These are phyloP conservation scores for Tricholoma flavovirens DNA, from an alignment of 768 basidiomycete genomes.

Conservation along the genomic window DNA sequence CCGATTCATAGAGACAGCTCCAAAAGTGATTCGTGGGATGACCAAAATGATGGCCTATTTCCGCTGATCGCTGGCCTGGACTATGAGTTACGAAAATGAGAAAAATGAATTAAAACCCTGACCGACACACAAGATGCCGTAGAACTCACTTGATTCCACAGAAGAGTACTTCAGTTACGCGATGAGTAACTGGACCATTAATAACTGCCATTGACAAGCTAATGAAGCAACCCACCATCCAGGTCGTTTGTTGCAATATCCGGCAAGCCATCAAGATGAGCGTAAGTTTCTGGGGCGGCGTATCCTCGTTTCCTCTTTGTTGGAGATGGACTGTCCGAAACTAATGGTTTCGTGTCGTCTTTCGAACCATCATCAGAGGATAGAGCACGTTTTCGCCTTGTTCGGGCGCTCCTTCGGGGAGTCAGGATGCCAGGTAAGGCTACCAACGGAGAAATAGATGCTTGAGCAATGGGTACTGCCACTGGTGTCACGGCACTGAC, in stretches of 20 bases:
- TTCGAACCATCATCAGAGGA: too few species aligned
- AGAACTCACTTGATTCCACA: conserved; percentile 75
- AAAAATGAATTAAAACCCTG: neutral
- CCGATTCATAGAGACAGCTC: conserved; percentile 62
- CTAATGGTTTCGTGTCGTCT: too few species aligned
- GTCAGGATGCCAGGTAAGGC: too few species aligned
- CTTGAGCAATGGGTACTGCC: too few species aligned
- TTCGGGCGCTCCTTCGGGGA: too few species aligned
- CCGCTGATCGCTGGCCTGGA: conserved; percentile 63
- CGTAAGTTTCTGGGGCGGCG: conserved; percentile 46
- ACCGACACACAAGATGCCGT: neutral
- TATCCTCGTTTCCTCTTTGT: conserved; percentile 32
- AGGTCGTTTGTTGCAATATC: conserved; percentile 52
- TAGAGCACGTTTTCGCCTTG: too few species aligned
- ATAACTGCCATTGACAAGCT: too few species aligned
- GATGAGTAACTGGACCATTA: neutral
- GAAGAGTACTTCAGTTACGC: conserved; percentile 58
- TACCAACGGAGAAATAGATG: too few species aligned
- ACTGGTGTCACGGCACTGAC: too few species aligned
- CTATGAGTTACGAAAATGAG: conserved; percentile 30
- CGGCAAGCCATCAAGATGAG: conserved; percentile 43
- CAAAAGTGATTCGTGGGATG: conserved; percentile 82
- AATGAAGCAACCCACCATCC: conserved; percentile 41
- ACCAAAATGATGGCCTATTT: conserved; percentile 72
- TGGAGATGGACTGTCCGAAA: too few species aligned